phyloP scores from a whole-genome alignment of 2,329 filamentous ascomycete genomes.

The Parastagonospora nodorum region DNA sequence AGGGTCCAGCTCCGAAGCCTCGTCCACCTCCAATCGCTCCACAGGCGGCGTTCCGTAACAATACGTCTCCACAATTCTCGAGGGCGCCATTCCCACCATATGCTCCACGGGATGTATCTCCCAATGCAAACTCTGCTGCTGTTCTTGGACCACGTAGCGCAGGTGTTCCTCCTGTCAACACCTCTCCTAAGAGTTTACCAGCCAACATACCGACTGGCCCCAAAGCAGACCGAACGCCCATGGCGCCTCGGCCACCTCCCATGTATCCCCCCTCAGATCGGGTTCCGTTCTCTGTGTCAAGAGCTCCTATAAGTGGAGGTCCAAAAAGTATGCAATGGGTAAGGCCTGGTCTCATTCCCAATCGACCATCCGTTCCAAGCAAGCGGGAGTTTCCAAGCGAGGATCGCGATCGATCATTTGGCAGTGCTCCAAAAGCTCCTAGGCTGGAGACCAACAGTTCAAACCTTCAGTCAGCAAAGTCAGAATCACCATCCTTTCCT shows the following conservation, averaged over 20 bases:
- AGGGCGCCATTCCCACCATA: constrained; percentile 33
- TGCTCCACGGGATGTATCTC: constrained; percentile 33
- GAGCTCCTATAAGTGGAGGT: constrained; percentile 40
- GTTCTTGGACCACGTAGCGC: constrained; percentile 29
- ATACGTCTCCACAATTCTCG: constrained; percentile 40
- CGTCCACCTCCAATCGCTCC: constrained; percentile 41
- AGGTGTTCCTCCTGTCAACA: constrained; percentile 29
- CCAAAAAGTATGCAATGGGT: constrained; percentile 51
- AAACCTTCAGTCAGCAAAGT: constrained; percentile 25
- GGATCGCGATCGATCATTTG: constrained; percentile 47
- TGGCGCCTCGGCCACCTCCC: constrained; percentile 35
- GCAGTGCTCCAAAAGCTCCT: constrained; percentile 39
- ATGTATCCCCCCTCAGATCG: constrained; percentile 39
- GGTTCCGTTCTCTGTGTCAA: constrained; percentile 30
- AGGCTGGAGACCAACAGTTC: constrained; percentile 33
- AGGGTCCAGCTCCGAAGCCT: constrained; percentile 33
- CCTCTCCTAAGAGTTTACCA: constrained; percentile 43
- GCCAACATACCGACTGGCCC: constrained; percentile 49
- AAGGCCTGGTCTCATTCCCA: constrained; percentile 45
- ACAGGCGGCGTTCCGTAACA: constrained; percentile 37
- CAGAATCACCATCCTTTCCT: constrained; percentile 26
- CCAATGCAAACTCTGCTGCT: constrained; percentile 30
- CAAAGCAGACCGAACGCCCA: constrained; percentile 42
- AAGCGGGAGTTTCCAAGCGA: constrained; percentile 53
- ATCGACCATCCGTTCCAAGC: constrained; percentile 45